Evolutionary conservation across 129 eudicot species (phyloP).

Genomic region (Ambrosia trifida): DNA sequence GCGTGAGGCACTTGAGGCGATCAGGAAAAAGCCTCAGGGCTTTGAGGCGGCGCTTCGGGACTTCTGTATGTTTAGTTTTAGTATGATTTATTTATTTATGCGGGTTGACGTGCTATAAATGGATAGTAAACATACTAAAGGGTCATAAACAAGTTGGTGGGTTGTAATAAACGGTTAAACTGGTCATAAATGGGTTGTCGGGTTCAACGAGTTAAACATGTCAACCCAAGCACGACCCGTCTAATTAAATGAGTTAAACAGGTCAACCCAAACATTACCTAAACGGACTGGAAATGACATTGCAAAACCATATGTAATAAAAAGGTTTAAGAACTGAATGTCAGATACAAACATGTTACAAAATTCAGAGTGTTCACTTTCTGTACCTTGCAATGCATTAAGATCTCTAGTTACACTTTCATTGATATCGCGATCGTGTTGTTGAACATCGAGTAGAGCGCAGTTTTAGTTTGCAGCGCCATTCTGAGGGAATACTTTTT

Average conservation of each 20-base stretch:
- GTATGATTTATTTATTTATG: not conserved
- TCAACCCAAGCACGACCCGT: not conserved
- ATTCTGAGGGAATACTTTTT: slow-evolving; percentile 75
- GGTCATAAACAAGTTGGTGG: not conserved
- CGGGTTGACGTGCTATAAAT: not conserved
- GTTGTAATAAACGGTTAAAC: not conserved
- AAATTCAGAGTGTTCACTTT: slow-evolving; percentile 12
- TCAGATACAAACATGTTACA: slow-evolving; percentile 2
- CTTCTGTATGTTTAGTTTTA: not conserved
- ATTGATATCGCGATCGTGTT: not conserved
- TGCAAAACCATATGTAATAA: not conserved
- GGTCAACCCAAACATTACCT: too few relatives aligned
- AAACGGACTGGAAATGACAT: too few relatives aligned
- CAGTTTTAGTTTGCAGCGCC: slow-evolving; percentile 34
- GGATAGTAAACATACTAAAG: not conserved
- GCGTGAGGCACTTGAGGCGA: too few relatives aligned
- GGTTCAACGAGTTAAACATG: not conserved
- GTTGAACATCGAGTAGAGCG: not conserved
- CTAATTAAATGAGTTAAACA: not conserved
- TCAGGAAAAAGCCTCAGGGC: too few relatives aligned
- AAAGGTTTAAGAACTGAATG: slow-evolving; percentile 6
- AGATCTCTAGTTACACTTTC: not conserved
- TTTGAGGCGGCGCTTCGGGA: too few relatives aligned
- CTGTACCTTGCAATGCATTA: slow-evolving; percentile 5
- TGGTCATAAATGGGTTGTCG: not conserved